phyloP scores from a whole-genome alignment of 176 grass and related monocot genomes.

The Triticum urartu region DNA sequence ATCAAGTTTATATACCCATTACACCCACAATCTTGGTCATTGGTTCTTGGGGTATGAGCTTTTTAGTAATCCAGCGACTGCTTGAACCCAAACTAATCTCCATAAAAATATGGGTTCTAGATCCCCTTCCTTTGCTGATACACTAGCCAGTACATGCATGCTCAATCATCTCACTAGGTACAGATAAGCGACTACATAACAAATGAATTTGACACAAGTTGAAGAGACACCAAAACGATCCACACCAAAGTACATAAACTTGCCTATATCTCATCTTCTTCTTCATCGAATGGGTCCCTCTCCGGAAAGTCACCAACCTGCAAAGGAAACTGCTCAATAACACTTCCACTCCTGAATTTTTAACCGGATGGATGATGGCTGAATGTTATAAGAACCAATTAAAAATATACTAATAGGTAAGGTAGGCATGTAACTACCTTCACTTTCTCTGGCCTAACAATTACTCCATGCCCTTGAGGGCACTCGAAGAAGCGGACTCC shows the following conservation, averaged over 20 bases:
- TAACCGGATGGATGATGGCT: not conserved
- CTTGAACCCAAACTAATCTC: not conserved
- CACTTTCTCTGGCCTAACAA: slow-evolving; percentile 93
- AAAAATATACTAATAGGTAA: not conserved
- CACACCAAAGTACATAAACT: not conserved
- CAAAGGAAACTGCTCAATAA: not conserved
- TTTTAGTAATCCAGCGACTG: not conserved
- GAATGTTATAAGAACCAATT: not conserved
- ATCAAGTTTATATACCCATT: not conserved
- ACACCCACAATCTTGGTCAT: not conserved
- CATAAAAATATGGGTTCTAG: not conserved
- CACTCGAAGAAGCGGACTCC: slow-evolving; percentile 73
- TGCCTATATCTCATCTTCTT: slow-evolving; percentile 77
- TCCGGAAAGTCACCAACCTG: slow-evolving; percentile 87
- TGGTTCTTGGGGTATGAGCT: not conserved
- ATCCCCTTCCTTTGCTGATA: not conserved
- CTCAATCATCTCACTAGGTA: not conserved
- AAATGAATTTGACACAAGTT: not conserved
- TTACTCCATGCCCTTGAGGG: slow-evolving; percentile 76
- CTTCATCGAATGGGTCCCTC: slow-evolving; percentile 93
- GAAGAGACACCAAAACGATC: not conserved
- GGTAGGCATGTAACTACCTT: slow-evolving; percentile 41
- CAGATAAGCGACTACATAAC: not conserved
- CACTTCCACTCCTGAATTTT: not conserved
- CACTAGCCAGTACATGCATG: not conserved